Evolutionary conservation across 257 asterid species (phyloP).

Genomic region (Marsdenia floribunda): DNA sequence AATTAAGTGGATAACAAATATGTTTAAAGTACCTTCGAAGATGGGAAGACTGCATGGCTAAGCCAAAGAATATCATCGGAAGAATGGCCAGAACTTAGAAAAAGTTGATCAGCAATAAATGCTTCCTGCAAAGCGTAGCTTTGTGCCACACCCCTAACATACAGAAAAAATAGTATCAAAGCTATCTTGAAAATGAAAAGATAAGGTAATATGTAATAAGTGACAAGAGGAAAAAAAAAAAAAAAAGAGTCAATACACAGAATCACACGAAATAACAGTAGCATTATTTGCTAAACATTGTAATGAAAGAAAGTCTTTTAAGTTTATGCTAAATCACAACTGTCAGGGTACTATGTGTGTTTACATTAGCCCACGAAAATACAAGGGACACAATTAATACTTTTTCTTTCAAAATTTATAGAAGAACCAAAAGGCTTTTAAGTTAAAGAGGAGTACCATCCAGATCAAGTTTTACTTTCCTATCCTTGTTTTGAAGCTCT

Average conservation of each 20-base stretch:
- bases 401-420: neutral
- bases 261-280: neutral
- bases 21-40: conserved; percentile 54
- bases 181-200: neutral
- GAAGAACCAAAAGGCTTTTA: neutral
- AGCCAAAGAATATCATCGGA: conserved; percentile 95
- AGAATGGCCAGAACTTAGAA: conserved; percentile 71
- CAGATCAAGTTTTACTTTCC: neutral
- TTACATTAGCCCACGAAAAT: neutral
- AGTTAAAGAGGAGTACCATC: neutral
- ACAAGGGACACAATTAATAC: conserved; percentile 2
- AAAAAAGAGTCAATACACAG: neutral
- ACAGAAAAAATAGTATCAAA: conserved; percentile 9
- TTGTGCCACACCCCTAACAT: conserved; percentile 59
- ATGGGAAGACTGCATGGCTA: conserved; percentile 62
- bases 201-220: neutral
- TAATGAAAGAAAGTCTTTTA: neutral
- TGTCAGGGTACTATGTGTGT: neutral
- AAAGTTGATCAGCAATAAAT: conserved; percentile 67
- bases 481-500: neutral
- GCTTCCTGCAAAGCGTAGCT: conserved; percentile 72
- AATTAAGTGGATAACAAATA: conserved; percentile 3
- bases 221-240: neutral
- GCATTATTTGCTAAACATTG: neutral
- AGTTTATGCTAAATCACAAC: neutral